phyloP scores from a whole-genome alignment of 2,329 filamentous ascomycete species.

The Fusarium subglutinans region DNA sequence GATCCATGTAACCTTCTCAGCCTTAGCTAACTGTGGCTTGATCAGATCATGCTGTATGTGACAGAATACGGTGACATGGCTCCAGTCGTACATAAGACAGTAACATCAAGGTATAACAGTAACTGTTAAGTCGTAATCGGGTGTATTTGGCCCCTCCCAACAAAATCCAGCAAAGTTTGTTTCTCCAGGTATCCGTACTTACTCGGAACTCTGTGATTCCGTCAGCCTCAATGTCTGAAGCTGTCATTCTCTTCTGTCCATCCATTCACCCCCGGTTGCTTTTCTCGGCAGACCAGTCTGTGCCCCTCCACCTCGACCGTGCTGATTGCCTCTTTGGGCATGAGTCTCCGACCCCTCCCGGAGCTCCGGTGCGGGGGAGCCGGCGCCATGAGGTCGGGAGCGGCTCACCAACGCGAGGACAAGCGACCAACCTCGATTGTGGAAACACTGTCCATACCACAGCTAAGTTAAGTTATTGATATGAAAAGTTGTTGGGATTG shows the following conservation, averaged over 20 bases:
- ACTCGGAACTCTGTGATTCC: slow-evolving; percentile 10
- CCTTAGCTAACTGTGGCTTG: background rate
- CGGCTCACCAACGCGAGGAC: slow-evolving; percentile 4
- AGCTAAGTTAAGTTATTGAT: background rate
- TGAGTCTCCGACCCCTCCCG: slow-evolving; percentile 15
- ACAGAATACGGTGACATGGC: slow-evolving; percentile 9
- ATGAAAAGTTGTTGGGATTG: background rate
- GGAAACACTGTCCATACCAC: background rate
- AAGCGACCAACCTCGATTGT: background rate
- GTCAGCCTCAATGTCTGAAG: slow-evolving; percentile 9
- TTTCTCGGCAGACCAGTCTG: background rate
- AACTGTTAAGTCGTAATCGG: background rate
- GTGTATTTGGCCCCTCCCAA: background rate
- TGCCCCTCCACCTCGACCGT: slow-evolving; percentile 1
- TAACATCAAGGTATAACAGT: slow-evolving; percentile 14
- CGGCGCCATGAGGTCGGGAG: slow-evolving; percentile 14
- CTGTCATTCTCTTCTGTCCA: background rate
- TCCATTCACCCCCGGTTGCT: background rate
- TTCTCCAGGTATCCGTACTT: background rate
- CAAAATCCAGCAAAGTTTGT: background rate
- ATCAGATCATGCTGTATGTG: slow-evolving; percentile 11
- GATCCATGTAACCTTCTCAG: background rate
- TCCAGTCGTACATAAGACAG: background rate
- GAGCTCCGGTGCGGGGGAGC: slow-evolving; percentile 19
- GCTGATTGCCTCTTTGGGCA: slow-evolving; percentile 23